A percentile compares a stretch with the other conserved stretches of the same genome.
Conservation (phyloP, 2,329 filamentous ascomycete species). For the Epichloe gansuensis region DNA sequence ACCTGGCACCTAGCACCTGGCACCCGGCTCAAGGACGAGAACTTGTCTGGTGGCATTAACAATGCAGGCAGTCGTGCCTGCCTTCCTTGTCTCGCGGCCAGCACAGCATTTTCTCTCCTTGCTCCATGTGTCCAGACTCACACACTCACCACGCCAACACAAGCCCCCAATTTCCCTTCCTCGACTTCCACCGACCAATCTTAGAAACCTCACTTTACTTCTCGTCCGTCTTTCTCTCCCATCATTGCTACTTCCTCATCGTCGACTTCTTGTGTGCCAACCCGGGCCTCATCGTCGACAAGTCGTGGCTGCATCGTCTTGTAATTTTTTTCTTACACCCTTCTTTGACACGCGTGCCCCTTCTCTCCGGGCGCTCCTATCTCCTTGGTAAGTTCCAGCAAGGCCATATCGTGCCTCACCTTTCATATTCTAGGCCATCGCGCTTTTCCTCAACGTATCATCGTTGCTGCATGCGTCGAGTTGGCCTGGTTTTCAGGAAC, state of each 20-base stretch:
- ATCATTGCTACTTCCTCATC: conserved; percentile 27
- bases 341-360: conserved; percentile 23
- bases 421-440: neutral
- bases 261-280: conserved; percentile 7
- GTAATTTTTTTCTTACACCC: conserved; percentile 16
- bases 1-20: too few species aligned
- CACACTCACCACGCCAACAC: conserved; percentile 2
- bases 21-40: neutral
- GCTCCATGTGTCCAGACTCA: conserved; percentile 9
- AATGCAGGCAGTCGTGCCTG: conserved; percentile 3
- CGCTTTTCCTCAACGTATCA: neutral
- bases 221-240: conserved; percentile 13
- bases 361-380: conserved; percentile 8
- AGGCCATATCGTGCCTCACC: conserved; percentile 2
- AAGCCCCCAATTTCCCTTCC: conserved; percentile 14
- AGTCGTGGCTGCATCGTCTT: conserved; percentile 13
- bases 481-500: neutral
- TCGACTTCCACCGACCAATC: conserved; percentile 8
- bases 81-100: conserved; percentile 8
- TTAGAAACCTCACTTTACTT: conserved; percentile 10
- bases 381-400: conserved; percentile 10
- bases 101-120: conserved; percentile 21
- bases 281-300: conserved; percentile 7
- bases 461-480: neutral
- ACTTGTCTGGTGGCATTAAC: neutral